Evolutionary conservation across 1,139 yeast genomes (phyloP), one percentile per base, ranked within the genome.

Genomic region (Chernovozyma aurita): DNA sequence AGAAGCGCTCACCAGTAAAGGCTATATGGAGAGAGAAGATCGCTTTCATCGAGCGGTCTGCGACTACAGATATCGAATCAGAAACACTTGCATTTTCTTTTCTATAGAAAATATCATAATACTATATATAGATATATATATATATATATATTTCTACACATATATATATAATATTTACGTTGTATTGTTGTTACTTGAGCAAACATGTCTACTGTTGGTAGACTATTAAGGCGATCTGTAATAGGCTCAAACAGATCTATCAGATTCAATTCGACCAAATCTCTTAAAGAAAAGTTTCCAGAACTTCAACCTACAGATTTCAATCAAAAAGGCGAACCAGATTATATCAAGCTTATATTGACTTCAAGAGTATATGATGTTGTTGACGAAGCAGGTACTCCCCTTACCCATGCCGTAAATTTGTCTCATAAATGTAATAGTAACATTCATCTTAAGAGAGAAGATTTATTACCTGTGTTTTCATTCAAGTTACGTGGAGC

Each of bases 401-500:
- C 97, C 2, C 67, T 88, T 30, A 76, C 86, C 1, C 70, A 72
- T 31, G 98, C 96, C 0, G 75, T 79, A 8, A 80, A 84, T 31
- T 67, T 92, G 37, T 81, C 94, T 2, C 81, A 81, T 37, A 80
- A 79, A 51, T 69, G 80, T 17, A 84, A 84, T 34, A 71, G 95
- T 30, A 81, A 81, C 33, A 80, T 94, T 13, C 70, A 73, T 43
- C 66, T 92, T 47, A 92, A 92, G 53, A 73, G 99, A 47, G 99
- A 92, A 57, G 99, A 94, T 53, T 69, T 88, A 33, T 73, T 87
- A 38, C 97, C 99, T 0, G 98, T 94, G 11, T 92, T 92, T 60
- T 85, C 95, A 28, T 92, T 92, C 75, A 92, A 92, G 63, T 72
- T 92, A 43, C 80, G 99, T 57, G 99, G 99, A 41, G 99, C 98